Evolutionary conservation across 257 asterid species (phyloP).

Genomic region (Solanum medicagineum): DNA sequence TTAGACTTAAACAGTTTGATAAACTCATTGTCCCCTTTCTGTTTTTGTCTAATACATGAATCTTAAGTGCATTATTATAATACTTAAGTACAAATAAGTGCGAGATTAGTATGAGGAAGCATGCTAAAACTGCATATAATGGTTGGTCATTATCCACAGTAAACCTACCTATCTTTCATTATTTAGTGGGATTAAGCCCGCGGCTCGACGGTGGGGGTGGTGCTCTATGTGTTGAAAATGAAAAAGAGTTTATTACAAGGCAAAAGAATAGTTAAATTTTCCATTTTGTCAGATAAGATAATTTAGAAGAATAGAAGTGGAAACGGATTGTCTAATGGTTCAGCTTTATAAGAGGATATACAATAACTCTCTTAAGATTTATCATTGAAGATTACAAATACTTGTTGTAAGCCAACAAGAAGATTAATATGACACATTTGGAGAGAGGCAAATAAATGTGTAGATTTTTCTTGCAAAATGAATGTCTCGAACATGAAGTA

Average conservation of each 20-base stretch:
- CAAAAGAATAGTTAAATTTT: neutral
- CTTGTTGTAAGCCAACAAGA: neutral
- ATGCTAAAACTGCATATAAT: slow-evolving; percentile 4
- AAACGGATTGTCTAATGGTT: neutral
- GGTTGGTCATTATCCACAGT: slow-evolving; percentile 12
- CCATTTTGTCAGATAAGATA: neutral
- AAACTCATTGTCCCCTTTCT: slow-evolving; percentile 2
- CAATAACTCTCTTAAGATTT: neutral
- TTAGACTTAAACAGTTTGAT: slow-evolving; percentile 2
- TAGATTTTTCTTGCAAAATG: neutral
- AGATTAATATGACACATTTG: neutral
- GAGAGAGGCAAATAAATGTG: neutral
- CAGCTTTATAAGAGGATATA: neutral
- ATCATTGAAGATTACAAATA: neutral
- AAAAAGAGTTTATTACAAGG: neutral
- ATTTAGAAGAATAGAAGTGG: neutral
- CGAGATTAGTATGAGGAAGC: neutral
- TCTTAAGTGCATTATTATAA: slow-evolving; percentile 1
- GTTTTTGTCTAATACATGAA: slow-evolving; percentile 6
- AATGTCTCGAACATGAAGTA: neutral
- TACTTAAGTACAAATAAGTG: neutral
- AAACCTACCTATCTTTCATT: slow-evolving; percentile 11
- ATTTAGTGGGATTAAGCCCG: slow-evolving; percentile 19
- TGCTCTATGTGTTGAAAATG: slow-evolving; percentile 34
- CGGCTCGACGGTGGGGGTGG: slow-evolving; percentile 37